phyloP scores from a whole-genome alignment of 352 stramenopile genomes.

The Phytophthora colocasiae region DNA sequence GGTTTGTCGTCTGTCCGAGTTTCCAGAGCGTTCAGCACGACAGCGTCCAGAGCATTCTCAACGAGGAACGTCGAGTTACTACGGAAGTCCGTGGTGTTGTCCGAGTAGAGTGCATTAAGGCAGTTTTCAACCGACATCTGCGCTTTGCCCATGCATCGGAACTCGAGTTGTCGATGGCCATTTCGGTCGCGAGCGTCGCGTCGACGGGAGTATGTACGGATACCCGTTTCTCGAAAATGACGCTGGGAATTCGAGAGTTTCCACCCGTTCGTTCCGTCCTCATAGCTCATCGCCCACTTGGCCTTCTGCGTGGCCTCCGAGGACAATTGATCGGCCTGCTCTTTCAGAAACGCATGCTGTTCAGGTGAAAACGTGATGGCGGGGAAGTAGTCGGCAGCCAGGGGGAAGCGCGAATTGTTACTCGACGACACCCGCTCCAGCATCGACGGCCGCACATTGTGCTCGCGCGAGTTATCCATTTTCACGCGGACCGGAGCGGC shows the following conservation, averaged over 20 bases:
- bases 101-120: conserved; percentile 66
- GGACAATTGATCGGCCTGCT: conserved; percentile 47
- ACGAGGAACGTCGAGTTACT: conserved; percentile 63
- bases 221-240: conserved; percentile 71
- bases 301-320: conserved; percentile 44
- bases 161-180: conserved; percentile 52
- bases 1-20: conserved; percentile 46
- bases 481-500: background rate
- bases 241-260: conserved; percentile 74
- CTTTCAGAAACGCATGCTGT: conserved; percentile 45
- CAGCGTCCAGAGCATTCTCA: conserved; percentile 65
- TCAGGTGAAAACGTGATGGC: conserved; percentile 42
- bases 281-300: conserved; percentile 70
- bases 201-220: conserved; percentile 64
- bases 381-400: conserved; percentile 58
- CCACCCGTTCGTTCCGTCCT: conserved; percentile 66
- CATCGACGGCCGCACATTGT: conserved; percentile 40
- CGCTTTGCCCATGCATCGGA: conserved; percentile 71
- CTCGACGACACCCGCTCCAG: conserved; percentile 39
- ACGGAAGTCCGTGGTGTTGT: conserved; percentile 66
- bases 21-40: conserved; percentile 62
- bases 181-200: conserved; percentile 44
- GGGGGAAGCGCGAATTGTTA: conserved; percentile 42
- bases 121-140: conserved; percentile 52
- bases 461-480: conserved; percentile 46